These are phyloP conservation scores for Rubus idaeus DNA, from an alignment of 306 rosid genomes.

Conservation along the genomic window DNA sequence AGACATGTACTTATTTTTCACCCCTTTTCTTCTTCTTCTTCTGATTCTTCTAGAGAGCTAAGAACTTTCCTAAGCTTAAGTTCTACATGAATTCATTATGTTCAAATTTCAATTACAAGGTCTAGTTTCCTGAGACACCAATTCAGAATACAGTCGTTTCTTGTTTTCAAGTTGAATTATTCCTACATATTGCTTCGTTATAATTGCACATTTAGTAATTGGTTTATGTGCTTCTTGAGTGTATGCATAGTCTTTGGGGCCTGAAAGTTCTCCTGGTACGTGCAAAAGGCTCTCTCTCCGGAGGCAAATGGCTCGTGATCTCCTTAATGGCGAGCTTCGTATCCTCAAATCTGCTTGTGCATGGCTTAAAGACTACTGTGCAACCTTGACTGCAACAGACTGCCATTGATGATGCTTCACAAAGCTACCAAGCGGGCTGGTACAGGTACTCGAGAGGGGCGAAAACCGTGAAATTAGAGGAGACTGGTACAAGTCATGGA, in stretches of 20 bases:
- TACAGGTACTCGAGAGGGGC: not conserved
- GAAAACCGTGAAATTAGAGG: too few species aligned
- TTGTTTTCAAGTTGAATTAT: not conserved
- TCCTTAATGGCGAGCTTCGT: constrained; percentile 59
- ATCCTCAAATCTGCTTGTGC: constrained; percentile 60
- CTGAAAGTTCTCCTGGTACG: constrained; percentile 11
- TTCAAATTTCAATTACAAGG: not conserved
- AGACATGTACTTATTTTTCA: constrained; percentile 2
- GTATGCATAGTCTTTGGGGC: constrained; percentile 43
- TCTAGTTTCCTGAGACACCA: not conserved
- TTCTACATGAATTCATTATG: not conserved
- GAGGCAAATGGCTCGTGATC: constrained; percentile 60
- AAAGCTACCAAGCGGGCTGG: not conserved
- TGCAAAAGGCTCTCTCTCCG: constrained; percentile 31
- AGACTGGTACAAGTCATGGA: not conserved
- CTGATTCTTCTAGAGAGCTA: not conserved
- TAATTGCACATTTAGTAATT: not conserved
- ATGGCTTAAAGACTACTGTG: constrained; percentile 62
- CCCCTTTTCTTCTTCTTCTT: not conserved
- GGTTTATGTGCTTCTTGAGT: constrained; percentile 3
- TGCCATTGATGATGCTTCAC: not conserved
- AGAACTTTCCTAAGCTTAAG: not conserved
- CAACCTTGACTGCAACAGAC: constrained; percentile 22
- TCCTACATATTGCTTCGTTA: not conserved
- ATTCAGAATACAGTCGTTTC: not conserved